Base-by-base conservation (phyloP, 208 protist species). In the Spongospora subterranea region DNA sequence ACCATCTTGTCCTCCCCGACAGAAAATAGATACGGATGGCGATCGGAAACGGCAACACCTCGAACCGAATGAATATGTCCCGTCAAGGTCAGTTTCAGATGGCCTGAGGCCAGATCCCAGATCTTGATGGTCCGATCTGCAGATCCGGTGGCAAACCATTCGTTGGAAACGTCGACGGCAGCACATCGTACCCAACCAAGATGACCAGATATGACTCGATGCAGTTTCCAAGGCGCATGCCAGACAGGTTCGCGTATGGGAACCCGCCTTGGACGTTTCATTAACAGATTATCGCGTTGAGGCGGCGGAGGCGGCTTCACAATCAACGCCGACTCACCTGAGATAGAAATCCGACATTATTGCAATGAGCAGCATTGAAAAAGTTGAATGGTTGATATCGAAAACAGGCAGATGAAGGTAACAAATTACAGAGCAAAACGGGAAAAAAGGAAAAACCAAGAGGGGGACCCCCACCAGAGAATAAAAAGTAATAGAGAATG, bases 71-170 rank as follows among this genome's bases (percentile, higher is more conserved):
- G 96, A 92, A 98, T 98, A 93, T 99, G 99, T 20, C 98, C 98
- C 0, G 98, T 99, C 0, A 99, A 95, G 60, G 99, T 99, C 29
- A 99, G 93, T 93, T 98, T 98, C n/a, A 99, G 95, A 41, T 92
- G 94, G 6, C 98, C 97, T 0, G 95, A 96, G 13, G 98, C 97
- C 24, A 92, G 91, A 45, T 91, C 64, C 77, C 90, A 77, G 1
- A 96, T 94, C 92, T 99, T 99, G 90, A 99, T 98, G 0, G 98
- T 98, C 32, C 96, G 94, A 93, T 99, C 99, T n/a, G 96, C 96
- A 41, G 97, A 96, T 60, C 98, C 98, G 0, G 98, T 99, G 45
- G 95, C 96, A 93, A 99, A 99, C 98, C 98, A 99, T 93, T 99
- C 95, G 95, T 99, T 99, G n/a, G 91, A 95, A 0, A 96, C 95